These are phyloP conservation scores for Apiotrichum porosum DNA, from an alignment of 1,284 basidiomycete genomes.

Conservation along the genomic window DNA sequence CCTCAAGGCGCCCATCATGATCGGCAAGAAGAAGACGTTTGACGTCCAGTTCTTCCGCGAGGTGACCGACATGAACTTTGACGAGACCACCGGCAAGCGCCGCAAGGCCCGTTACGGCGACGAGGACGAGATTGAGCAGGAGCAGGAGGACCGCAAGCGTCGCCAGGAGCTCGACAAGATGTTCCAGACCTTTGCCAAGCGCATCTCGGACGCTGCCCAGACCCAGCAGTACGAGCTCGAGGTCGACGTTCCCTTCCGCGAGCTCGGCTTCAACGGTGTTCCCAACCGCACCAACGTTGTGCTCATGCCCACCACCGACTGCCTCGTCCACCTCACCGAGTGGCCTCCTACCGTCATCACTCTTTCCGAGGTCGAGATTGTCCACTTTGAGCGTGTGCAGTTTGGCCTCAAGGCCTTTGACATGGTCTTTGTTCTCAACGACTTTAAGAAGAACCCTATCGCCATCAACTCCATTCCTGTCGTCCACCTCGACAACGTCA, in stretches of 20 bases:
- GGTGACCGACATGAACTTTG: conserved; percentile 95
- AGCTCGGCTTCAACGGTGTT: conserved; percentile 95
- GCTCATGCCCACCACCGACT: conserved; percentile 94
- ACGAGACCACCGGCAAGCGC: conserved; percentile 91
- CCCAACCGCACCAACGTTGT: conserved; percentile 93
- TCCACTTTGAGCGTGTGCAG: conserved; percentile 94
- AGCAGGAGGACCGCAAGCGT: conserved; percentile 91
- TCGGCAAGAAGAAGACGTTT: conserved; percentile 96
- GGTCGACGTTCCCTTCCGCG: conserved; percentile 94
- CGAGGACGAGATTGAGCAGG: conserved; percentile 98
- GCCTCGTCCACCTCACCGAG: conserved; percentile 91
- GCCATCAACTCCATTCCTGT: conserved; percentile 96
- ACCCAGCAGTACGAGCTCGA: conserved; percentile 70
- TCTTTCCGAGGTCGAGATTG: conserved; percentile 89
- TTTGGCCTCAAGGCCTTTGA: conserved; percentile 97
- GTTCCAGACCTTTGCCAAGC: conserved; percentile 90
- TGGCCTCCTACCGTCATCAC: conserved; percentile 96
- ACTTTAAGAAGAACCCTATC: conserved; percentile 85
- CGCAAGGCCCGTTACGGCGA: conserved; percentile 96
- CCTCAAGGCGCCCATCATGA: conserved; percentile 93
- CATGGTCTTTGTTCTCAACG: conserved; percentile 92
- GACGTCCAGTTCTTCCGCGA: conserved; percentile 99
- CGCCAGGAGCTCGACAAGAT: conserved; percentile 88
- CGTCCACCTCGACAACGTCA: conserved; percentile 84
- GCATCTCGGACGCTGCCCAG: conserved; percentile 77